Evolutionary conservation across 208 protist genomes (phyloP).

Genomic region (Trypanosoma congolense): DNA sequence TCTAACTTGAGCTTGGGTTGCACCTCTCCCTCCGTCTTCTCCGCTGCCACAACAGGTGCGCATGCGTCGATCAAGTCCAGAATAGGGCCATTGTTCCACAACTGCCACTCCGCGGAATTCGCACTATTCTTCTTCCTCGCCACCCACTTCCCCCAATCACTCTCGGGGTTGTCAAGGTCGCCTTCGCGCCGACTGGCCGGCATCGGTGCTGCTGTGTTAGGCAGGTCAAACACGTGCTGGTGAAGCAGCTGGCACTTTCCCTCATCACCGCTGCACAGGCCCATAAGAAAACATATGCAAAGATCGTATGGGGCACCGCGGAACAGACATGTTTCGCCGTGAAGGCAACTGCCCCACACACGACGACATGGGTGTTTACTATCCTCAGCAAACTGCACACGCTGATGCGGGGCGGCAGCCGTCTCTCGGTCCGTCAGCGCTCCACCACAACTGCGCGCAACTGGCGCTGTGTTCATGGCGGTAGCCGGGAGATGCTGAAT

Average conservation of each 20-base stretch:
- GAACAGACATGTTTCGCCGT: constrained; percentile 71
- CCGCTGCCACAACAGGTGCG: constrained; percentile 22
- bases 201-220: constrained; percentile 22
- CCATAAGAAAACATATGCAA: constrained; percentile 75
- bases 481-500: constrained; percentile 60
- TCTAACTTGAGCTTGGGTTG: constrained; percentile 35
- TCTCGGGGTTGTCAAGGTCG: constrained; percentile 13
- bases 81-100: constrained; percentile 75
- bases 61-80: constrained; percentile 48
- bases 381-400: constrained; percentile 7
- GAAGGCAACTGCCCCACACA: constrained; percentile 67
- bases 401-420: not conserved
- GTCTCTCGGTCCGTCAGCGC: constrained; percentile 1
- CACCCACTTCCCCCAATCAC: constrained; percentile 62
- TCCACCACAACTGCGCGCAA: constrained; percentile 6
- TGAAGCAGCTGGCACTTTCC: constrained; percentile 7
- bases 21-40: constrained; percentile 4
- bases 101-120: constrained; percentile 79
- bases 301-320: constrained; percentile 61
- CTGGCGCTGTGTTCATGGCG: constrained; percentile 49
- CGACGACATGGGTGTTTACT: constrained; percentile 55
- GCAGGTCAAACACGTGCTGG: constrained; percentile 38
- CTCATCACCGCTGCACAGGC: constrained; percentile 40
- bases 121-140: constrained; percentile 47
- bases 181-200: constrained; percentile 20